Evolutionary conservation across 805 yeast species (phyloP), one percentile per base, ranked within the genome.

Genomic region (Schwanniomyces sp.): DNA sequence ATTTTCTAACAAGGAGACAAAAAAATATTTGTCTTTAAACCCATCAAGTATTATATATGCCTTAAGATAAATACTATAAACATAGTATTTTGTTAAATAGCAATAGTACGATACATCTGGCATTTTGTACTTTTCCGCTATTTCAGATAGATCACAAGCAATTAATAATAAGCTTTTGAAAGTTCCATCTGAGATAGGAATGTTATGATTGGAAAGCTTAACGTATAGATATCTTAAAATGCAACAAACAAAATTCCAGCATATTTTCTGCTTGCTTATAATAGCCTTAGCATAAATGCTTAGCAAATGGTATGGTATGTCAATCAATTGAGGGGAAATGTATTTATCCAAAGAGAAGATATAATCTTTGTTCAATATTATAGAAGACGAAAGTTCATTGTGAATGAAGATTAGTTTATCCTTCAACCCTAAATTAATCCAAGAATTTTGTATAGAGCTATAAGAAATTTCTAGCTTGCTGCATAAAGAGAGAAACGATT

Each of bases 31-130:
- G 28, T 73, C 78, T 37, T 58, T 62, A 47, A 60, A 73, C 1
- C 78, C 78, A 25, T 69, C 70, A 52, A 58, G 70, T 2, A 63
- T 25, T 4, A 52, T 43, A 28, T 41, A 54, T 7, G 65, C 47
- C 29, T 59, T 46, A 10, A 40, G 32, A 12, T 66, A 49, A 3
- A 70, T 58, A 10, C 41, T 34, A 12, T 45, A 42, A 9, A 49
- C 52, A 18, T 39, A 41, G 34, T 29, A 46, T 45, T 34, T 43
- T 17, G 45, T 40, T 4, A 34, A 18, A 14, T 43, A 24, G 25
- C 44, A 44, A 34, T 53, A 50, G 39, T 26, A 41, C 24, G 41
- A 29, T 16, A 30, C 39, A 17, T 17, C 29, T 29, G 17, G 12
- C 46, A 49, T 7, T 48, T 26, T 30, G 17, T 38, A 11, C 45